Conservation (phyloP, 495 filamentous ascomycete genomes). For the Podospora bellae-mahoneyi region DNA sequence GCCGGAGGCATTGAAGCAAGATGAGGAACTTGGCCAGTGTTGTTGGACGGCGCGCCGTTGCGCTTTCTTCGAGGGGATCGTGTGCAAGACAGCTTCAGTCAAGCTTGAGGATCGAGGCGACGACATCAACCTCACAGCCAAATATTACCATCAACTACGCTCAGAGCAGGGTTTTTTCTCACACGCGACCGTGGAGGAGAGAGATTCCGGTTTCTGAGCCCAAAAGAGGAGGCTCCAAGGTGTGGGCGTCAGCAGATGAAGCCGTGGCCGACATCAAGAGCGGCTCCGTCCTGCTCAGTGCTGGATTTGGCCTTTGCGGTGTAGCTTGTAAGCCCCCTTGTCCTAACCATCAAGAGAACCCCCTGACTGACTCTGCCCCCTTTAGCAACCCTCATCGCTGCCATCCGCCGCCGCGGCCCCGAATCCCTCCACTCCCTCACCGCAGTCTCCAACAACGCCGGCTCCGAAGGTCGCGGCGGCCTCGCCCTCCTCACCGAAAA, state of each 20-base stretch:
- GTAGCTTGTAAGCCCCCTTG: slow-evolving; percentile 47
- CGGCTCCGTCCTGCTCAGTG: slow-evolving; percentile 55
- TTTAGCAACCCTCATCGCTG: slow-evolving; percentile 48
- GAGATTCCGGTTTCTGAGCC: slow-evolving; percentile 29
- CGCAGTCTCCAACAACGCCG: slow-evolving; percentile 65
- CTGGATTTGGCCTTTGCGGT: slow-evolving; percentile 61
- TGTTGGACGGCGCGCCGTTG: neutral
- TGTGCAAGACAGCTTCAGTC: neutral
- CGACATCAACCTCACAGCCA: neutral
- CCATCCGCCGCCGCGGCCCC: slow-evolving; percentile 44
- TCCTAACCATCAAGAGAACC: neutral
- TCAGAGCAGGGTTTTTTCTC: neutral
- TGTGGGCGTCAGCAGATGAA: slow-evolving; percentile 56
- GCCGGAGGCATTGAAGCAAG: neutral
- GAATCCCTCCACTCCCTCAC: slow-evolving; percentile 52
- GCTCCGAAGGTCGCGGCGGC: slow-evolving; percentile 53
- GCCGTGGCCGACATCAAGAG: slow-evolving; percentile 58
- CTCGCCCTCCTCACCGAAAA: slow-evolving; percentile 51
- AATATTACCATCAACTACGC: neutral
- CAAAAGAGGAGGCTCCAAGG: slow-evolving; percentile 46
- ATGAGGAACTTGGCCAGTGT: neutral
- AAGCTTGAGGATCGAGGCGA: neutral
- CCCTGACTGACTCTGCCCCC: neutral
- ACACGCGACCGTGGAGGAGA: slow-evolving; percentile 10
- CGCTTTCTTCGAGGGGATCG: neutral